Evolutionary conservation across 2,329 filamentous ascomycete genomes (phyloP).

Genomic region (Phialemoniopsis sp.): DNA sequence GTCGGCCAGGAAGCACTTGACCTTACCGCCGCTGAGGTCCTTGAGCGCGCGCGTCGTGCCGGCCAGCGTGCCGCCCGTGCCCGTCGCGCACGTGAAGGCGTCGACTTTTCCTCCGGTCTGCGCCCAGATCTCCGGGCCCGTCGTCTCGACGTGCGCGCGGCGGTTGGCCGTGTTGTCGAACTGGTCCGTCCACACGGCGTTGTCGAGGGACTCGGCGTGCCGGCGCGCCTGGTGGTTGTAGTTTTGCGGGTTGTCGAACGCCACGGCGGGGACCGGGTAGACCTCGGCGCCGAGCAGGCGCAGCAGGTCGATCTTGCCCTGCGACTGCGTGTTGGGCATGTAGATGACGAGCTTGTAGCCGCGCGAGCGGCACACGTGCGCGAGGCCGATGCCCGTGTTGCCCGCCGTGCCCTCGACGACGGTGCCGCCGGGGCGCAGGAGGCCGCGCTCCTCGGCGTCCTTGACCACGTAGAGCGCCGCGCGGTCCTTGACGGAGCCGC

Average conservation of each 20-base stretch:
- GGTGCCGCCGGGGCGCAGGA: conserved; percentile 81
- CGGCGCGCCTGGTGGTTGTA: conserved; percentile 95
- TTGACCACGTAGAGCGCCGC: conserved; percentile 91
- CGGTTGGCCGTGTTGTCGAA: conserved; percentile 97
- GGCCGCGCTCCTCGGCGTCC: conserved; percentile 84
- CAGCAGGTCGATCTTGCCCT: conserved; percentile 94
- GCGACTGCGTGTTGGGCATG: conserved; percentile 98
- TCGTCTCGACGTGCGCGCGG: conserved; percentile 92
- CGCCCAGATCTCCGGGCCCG: conserved; percentile 93
- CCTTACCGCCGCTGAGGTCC: conserved; percentile 69
- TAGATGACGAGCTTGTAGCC: conserved; percentile 97
- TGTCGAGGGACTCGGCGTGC: conserved; percentile 81
- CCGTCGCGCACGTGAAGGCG: conserved; percentile 93
- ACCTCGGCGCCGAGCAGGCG: conserved; percentile 91
- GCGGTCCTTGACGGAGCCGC: conserved; percentile 93
- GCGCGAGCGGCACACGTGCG: conserved; percentile 87
- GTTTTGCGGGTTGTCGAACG: conserved; percentile 92
- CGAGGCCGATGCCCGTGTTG: conserved; percentile 96
- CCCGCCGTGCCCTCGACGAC: conserved; percentile 96
- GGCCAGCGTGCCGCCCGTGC: conserved; percentile 87
- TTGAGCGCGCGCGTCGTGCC: conserved; percentile 88
- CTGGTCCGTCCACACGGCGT: conserved; percentile 98
- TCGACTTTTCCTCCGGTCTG: conserved; percentile 85
- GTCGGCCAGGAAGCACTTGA: conserved; percentile 88
- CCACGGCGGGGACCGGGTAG: conserved; percentile 90